phyloP scores from a whole-genome alignment of 306 rosid genomes.

The Fragaria vesca region DNA sequence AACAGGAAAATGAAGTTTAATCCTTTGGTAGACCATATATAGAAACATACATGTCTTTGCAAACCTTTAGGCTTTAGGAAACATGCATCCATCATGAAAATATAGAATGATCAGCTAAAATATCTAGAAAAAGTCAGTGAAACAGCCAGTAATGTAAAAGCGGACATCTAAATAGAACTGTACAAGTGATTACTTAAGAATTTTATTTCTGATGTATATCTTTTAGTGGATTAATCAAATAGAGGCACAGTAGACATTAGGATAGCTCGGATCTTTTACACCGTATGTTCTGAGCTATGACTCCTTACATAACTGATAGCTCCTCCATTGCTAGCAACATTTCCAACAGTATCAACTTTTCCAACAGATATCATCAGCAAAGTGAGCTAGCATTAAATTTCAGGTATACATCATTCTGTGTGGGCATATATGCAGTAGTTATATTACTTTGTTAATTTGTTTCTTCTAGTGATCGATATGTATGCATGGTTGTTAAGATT shows the following conservation, averaged over 20 bases:
- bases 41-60: background rate
- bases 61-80: conserved; percentile 5
- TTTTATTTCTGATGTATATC: background rate
- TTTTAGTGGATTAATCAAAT: background rate
- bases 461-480: background rate
- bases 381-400: background rate
- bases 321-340: background rate
- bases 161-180: background rate
- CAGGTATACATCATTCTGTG: background rate
- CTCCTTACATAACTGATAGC: background rate
- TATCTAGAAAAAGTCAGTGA: background rate
- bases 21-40: conserved; percentile 12
- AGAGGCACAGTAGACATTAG: background rate
- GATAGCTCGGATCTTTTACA: too few relatives aligned
- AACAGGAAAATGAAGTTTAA: background rate
- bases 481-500: background rate
- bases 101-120: background rate
- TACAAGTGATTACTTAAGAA: background rate
- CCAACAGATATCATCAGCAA: background rate
- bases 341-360: background rate
- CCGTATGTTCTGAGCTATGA: background rate
- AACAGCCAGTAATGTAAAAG: background rate
- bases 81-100: conserved; percentile 24
- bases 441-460: background rate
- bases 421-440: background rate